A percentile compares a stretch with the other conserved stretches of the same genome.
Conservation (phyloP, 2,329 filamentous ascomycete genomes). For the Coniochaeta sp. region DNA sequence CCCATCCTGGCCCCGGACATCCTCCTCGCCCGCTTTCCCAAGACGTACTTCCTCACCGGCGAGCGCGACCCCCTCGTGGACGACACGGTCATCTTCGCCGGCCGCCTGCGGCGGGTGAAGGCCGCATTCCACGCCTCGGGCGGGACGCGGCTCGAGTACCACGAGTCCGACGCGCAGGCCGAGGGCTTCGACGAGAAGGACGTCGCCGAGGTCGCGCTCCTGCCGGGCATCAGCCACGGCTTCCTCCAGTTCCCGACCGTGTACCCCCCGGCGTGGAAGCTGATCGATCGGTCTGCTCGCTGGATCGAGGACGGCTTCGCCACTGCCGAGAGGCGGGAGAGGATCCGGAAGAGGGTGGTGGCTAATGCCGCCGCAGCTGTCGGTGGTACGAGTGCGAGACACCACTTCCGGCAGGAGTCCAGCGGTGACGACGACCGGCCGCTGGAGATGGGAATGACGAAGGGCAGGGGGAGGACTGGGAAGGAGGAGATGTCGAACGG, state of each 20-base stretch:
- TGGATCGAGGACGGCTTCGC: conserved; percentile 79
- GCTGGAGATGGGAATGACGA: conserved; percentile 68
- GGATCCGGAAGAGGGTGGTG: conserved; percentile 17
- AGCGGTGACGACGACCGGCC: conserved; percentile 75
- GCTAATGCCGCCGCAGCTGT: conserved; percentile 4
- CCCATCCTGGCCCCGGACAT: conserved; percentile 83
- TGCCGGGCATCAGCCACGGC: conserved; percentile 86
- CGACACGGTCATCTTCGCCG: conserved; percentile 94
- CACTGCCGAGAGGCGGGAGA: conserved; percentile 34
- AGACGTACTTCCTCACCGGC: conserved; percentile 88
- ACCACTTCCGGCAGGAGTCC: conserved; percentile 47
- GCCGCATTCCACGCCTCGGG: conserved; percentile 40
- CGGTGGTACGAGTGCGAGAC: conserved; percentile 19
- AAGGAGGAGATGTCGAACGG: conserved; percentile 15
- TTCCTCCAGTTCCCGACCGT: conserved; percentile 87
- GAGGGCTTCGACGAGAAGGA: conserved; percentile 64
- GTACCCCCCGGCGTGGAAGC: conserved; percentile 85
- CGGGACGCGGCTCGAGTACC: conserved; percentile 45
- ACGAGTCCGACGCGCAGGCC: conserved; percentile 31
- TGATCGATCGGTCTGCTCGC: conserved; percentile 67
- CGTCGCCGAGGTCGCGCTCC: conserved; percentile 71
- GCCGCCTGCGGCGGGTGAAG: conserved; percentile 75
- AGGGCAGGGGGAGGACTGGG: conserved; percentile 22
- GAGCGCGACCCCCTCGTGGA: conserved; percentile 94
- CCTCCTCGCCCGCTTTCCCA: conserved; percentile 80